phyloP scores from a whole-genome alignment of 192 early-diverging fungal species.

The Diversispora eburnea region DNA sequence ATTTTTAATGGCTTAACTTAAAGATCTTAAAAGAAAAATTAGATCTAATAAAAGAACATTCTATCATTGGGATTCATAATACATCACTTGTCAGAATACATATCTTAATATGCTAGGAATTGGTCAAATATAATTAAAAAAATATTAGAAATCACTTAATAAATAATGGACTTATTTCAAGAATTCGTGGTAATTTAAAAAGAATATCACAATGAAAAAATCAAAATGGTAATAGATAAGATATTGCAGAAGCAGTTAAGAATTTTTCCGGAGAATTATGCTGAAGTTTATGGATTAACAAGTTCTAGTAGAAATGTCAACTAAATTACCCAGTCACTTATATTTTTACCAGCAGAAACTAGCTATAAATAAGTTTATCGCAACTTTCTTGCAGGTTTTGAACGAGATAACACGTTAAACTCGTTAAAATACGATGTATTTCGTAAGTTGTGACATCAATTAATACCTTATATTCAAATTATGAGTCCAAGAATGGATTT shows the following conservation, averaged over 20 bases:
- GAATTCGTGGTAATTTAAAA: slow-evolving; percentile 22
- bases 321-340: slow-evolving; percentile 11
- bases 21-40: too few relatives aligned
- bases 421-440: background rate
- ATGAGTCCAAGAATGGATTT: too few relatives aligned
- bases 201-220: slow-evolving; percentile 19
- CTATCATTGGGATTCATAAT: too few relatives aligned
- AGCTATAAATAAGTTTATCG: background rate
- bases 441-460: too few relatives aligned
- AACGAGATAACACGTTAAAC: background rate
- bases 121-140: slow-evolving; percentile 10
- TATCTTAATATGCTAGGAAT: background rate
- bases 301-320: slow-evolving; percentile 19
- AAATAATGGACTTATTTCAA: slow-evolving; percentile 22
- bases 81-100: too few relatives aligned
- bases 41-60: too few relatives aligned
- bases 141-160: slow-evolving; percentile 13
- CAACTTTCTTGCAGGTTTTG: background rate
- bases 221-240: too few relatives aligned
- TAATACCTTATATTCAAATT: too few relatives aligned
- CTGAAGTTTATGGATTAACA: too few relatives aligned
- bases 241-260: too few relatives aligned
- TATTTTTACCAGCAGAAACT: slow-evolving; percentile 15
- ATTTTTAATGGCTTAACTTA: slow-evolving; percentile 19
- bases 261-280: too few relatives aligned